Percentiles rank a stretch among this genome's conserved stretches.
Conservation (phyloP, 2,329 filamentous ascomycete species). For the Sporothrix pseudoabietina region DNA sequence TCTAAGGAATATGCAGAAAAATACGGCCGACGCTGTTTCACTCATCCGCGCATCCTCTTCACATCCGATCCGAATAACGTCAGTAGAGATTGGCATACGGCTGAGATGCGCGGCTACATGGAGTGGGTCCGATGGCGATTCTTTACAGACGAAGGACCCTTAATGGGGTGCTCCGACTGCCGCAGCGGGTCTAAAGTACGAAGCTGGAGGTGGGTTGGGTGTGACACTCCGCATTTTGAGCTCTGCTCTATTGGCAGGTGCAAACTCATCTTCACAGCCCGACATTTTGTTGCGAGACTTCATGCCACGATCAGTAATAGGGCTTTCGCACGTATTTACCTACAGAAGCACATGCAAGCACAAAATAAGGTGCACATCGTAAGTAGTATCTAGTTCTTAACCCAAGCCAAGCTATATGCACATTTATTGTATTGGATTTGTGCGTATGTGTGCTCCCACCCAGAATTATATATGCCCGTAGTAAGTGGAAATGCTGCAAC, state of each 20-base stretch:
- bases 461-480: slow-evolving; percentile 21
- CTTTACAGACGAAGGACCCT: neutral
- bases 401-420: slow-evolving; percentile 2
- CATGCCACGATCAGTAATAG: neutral
- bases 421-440: slow-evolving; percentile 1
- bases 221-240: slow-evolving; percentile 1
- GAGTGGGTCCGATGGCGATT: slow-evolving; percentile 8
- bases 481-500: slow-evolving; percentile 15
- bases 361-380: neutral
- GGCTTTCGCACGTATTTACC: neutral
- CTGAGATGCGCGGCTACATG: neutral
- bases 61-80: neutral
- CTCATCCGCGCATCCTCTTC: neutral
- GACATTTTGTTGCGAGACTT: neutral
- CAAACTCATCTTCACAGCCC: neutral
- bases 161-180: slow-evolving; percentile 18
- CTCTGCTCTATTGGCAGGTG: neutral
- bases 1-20: neutral
- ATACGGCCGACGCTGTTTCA: neutral
- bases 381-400: neutral
- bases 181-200: neutral
- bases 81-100: neutral
- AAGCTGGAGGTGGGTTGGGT: slow-evolving; percentile 1
- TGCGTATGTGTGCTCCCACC: neutral
- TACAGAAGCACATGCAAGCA: neutral